Base-by-base conservation (phyloP, 805 yeast genomes). In the Komagataella pastoris region DNA sequence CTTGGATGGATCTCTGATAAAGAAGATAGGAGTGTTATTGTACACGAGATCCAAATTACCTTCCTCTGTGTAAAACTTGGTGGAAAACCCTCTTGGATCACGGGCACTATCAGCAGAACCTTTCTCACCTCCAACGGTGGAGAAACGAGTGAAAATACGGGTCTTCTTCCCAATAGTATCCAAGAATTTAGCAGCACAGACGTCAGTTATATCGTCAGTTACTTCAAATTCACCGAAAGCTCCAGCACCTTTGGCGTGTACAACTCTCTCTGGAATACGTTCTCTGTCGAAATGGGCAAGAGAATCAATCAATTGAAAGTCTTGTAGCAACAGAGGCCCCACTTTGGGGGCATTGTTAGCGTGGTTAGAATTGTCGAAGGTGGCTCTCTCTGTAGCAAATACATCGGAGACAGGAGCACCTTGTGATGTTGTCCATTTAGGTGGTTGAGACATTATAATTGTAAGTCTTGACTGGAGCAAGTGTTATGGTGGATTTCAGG, bases 191-290 rank as follows among this genome's bases (percentile, higher is more conserved):
- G 93, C 81, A 23, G 76, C 72, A 62, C 85, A 79, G 48, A 85
- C 61, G 64, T 85, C 91, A 7, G 87, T 70, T 61, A 87, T 81
- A 60, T 87, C 95, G 59, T 88, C 91, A 10, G 96, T 88, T 50
- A 84, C 90, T 66, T 85, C 95, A 64, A 88, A 88, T 57, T 74
- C 77, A 57, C 96, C 96, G 64, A 74, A 86, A 7, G 96, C 96
- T 63, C 96, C 96, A 12, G 90, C 85, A 58, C 96, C 96, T 65
- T 88, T 88, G 51, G 96, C 96, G 63, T 88, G 96, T 43, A 88
- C 96, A 53, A 88, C 95, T 69, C 96, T 76, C 71, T 88, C 96
- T 10, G 96, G 96, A 57, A 88, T 84, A 68, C 96, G 74, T 69
- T 88, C 96, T 58, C 95, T 76, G 69, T 86, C 95, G 61, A 88